phyloP scores from a whole-genome alignment of 495 filamentous ascomycete species.

The Penicillium dipodomyicola region DNA sequence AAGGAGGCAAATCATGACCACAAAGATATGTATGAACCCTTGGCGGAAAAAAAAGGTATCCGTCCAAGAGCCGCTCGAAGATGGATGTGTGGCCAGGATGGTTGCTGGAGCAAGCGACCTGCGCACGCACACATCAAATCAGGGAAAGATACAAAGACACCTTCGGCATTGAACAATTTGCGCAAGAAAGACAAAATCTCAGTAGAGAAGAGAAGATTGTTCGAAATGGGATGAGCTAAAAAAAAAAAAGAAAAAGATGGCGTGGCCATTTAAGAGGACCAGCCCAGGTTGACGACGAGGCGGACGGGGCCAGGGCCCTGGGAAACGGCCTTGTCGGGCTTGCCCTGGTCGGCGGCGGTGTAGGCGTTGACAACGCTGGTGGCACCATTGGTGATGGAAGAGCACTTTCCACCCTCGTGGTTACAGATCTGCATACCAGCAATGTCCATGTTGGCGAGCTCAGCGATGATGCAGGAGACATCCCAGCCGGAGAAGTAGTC shows the following conservation, averaged over 20 bases:
- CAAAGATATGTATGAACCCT: constrained; percentile 22
- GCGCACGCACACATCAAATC: constrained; percentile 11
- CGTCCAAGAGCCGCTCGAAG: constrained; percentile 11
- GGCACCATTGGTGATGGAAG: constrained; percentile 31
- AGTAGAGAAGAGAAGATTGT: constrained; percentile 12
- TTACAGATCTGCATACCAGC: constrained; percentile 46
- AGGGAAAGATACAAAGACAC: constrained; percentile 5
- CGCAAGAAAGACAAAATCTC: constrained; percentile 17
- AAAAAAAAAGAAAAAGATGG: background rate
- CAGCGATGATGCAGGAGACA: constrained; percentile 50
- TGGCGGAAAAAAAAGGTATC: constrained; percentile 10
- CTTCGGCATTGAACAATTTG: constrained; percentile 21
- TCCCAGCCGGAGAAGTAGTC: constrained; percentile 51
- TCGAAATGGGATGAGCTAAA: constrained; percentile 1
- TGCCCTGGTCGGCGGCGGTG: constrained; percentile 28
- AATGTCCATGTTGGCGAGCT: constrained; percentile 29
- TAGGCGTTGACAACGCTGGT: constrained; percentile 37
- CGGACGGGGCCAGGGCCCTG: constrained; percentile 27
- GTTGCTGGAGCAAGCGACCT: constrained; percentile 5
- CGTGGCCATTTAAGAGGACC: constrained; percentile 21
- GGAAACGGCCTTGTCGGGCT: constrained; percentile 18
- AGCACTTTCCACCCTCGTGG: constrained; percentile 34
- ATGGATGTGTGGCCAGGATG: constrained; percentile 15
- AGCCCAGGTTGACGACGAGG: constrained; percentile 39
- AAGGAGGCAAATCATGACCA: constrained; percentile 20